Conservation (phyloP, 2,329 filamentous ascomycete species). For the Neonectria hederae region DNA sequence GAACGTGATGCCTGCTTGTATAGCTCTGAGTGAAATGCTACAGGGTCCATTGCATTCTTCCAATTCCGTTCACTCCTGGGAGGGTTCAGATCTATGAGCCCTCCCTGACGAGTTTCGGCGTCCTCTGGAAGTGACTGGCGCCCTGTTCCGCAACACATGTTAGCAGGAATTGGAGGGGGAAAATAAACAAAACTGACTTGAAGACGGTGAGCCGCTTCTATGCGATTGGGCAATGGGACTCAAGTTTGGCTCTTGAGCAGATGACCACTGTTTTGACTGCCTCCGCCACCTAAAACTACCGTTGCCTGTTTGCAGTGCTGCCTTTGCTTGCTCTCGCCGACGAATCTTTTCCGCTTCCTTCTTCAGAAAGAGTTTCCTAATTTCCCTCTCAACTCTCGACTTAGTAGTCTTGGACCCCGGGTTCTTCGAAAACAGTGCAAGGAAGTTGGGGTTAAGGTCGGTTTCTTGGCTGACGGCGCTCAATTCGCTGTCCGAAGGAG, state of each 20-base stretch:
- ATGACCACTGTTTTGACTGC: conserved; percentile 60
- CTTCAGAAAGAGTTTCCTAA: conserved; percentile 44
- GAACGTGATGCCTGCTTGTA: conserved; percentile 39
- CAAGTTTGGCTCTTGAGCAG: conserved; percentile 58
- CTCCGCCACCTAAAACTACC: conserved; percentile 56
- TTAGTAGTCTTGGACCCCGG: conserved; percentile 52
- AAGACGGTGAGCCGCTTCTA: conserved; percentile 34
- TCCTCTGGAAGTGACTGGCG: conserved; percentile 10
- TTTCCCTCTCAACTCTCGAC: conserved; percentile 57
- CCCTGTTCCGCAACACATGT: conserved; percentile 21
- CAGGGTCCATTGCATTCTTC: background rate
- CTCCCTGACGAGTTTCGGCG: conserved; percentile 1
- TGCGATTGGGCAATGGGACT: conserved; percentile 60
- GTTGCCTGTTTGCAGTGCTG: conserved; percentile 41
- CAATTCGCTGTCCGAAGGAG: conserved; percentile 58
- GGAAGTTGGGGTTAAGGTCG: conserved; percentile 44
- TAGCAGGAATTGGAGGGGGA: conserved; percentile 10
- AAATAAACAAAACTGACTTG: conserved; percentile 37
- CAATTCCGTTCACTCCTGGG: background rate
- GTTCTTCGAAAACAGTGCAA: conserved; percentile 47
- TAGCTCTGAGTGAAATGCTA: background rate
- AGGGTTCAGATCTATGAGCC: conserved; percentile 26
- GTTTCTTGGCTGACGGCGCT: conserved; percentile 47
- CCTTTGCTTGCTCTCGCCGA: conserved; percentile 54
- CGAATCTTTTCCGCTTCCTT: conserved; percentile 53